These are phyloP conservation scores for Withania somnifera DNA, from an alignment of 305 asterid genomes.

Conservation along the genomic window DNA sequence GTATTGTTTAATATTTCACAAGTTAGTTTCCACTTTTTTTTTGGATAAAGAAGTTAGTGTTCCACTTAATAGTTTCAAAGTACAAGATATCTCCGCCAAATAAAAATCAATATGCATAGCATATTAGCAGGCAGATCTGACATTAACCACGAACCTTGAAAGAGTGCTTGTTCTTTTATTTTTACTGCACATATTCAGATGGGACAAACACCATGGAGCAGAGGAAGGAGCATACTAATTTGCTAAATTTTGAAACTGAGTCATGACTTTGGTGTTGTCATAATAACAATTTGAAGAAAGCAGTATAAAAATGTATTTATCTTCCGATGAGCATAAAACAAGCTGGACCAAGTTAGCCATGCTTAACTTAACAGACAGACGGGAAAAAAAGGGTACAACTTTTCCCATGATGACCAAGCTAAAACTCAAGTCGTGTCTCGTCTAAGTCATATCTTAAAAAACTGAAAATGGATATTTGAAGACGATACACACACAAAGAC, in stretches of 20 bases:
- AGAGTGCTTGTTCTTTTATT: background rate
- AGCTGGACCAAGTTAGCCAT: background rate
- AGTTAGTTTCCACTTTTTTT: background rate
- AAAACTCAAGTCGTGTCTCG: background rate
- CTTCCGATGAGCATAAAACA: background rate
- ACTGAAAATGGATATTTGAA: background rate
- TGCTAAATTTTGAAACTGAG: background rate
- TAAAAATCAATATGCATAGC: background rate
- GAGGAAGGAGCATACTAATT: background rate
- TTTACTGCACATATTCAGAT: background rate
- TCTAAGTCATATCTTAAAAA: background rate
- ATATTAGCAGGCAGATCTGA: background rate
- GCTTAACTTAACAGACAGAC: background rate
- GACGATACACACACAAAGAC: background rate
- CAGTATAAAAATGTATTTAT: background rate
- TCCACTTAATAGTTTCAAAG: background rate
- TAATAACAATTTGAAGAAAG: background rate
- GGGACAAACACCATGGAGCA: background rate
- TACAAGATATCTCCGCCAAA: background rate
- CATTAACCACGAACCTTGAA: background rate
- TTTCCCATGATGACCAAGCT: background rate
- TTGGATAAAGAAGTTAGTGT: background rate
- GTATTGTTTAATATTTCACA: background rate
- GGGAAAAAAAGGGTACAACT: background rate
- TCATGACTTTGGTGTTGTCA: background rate